These are phyloP conservation scores for Benincasa hispida DNA, from an alignment of 306 rosid genomes.

Conservation along the genomic window DNA sequence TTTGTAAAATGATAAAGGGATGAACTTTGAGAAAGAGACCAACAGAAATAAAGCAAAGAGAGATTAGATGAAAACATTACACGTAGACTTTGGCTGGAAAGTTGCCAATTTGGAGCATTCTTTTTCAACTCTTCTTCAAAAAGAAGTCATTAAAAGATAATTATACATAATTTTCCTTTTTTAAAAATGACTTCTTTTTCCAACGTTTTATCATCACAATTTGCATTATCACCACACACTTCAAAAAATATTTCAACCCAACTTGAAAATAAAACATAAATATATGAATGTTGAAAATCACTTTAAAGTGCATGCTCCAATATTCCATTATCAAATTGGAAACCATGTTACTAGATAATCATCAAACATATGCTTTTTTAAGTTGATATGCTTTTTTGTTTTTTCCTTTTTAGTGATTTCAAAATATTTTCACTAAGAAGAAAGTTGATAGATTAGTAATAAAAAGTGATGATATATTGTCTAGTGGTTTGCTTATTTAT, in stretches of 20 bases:
- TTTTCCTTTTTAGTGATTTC: not conserved
- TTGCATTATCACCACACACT: not conserved
- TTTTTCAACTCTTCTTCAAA: constrained; percentile 16
- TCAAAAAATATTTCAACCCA: not conserved
- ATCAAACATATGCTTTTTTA: not conserved
- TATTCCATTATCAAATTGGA: not conserved
- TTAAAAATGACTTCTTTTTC: not conserved
- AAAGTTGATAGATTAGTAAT: not conserved
- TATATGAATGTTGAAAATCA: not conserved
- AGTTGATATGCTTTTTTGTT: too few relatives aligned
- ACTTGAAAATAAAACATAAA: not conserved
- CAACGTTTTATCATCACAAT: not conserved
- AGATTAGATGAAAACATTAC: constrained; percentile 19
- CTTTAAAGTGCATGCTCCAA: not conserved
- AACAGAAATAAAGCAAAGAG: not conserved
- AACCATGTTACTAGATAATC: not conserved
- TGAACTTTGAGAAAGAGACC: constrained; percentile 15
- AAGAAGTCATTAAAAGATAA: constrained; percentile 22
- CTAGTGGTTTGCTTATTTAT: too few relatives aligned
- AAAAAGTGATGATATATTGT: too few relatives aligned
- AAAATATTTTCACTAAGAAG: not conserved
- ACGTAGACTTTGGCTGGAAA: constrained; percentile 56
- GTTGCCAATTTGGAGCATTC: constrained; percentile 9
- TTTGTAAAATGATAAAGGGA: constrained; percentile 14
- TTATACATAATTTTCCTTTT: not conserved